Percentiles rank a stretch among this genome's conserved stretches.
phyloP scores from a whole-genome alignment of 1,284 basidiomycete species.

The Microbotryum scabiosae region DNA sequence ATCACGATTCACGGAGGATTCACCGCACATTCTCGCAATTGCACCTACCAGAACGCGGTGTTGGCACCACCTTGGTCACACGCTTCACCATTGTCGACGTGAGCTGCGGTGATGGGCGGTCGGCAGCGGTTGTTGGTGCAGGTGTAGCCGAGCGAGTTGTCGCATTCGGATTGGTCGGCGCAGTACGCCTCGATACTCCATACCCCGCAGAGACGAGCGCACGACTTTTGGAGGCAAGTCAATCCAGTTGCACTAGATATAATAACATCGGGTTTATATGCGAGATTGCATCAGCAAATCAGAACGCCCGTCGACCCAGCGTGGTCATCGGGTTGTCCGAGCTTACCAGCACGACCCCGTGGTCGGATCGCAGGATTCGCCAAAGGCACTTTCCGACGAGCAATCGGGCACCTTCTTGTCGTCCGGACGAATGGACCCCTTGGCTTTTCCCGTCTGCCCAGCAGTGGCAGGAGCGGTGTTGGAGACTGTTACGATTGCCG shows the following conservation, averaged over 20 bases:
- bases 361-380: conserved; percentile 17
- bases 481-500: conserved; percentile 15
- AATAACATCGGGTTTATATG: background rate
- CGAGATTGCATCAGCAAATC: too few species aligned
- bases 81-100: conserved; percentile 12
- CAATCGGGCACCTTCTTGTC: conserved; percentile 4
- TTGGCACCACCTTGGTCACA: conserved; percentile 28
- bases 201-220: conserved; percentile 16
- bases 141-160: conserved; percentile 20
- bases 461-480: conserved; percentile 19
- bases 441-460: conserved; percentile 5
- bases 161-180: conserved; percentile 20
- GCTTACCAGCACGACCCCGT: conserved; percentile 19
- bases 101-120: conserved; percentile 17
- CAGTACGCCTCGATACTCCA: conserved; percentile 26
- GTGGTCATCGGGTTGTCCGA: background rate
- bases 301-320: too few species aligned
- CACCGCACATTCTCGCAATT: background rate
- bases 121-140: conserved; percentile 25
- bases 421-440: conserved; percentile 1
- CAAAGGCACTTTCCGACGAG: background rate
- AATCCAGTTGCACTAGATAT: conserved; percentile 8
- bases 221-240: conserved; percentile 14
- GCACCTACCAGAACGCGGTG: conserved; percentile 25
- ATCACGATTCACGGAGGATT: background rate